These are phyloP conservation scores for Dillenia turbinata DNA, from an alignment of 164 flowering plant species.

Conservation along the genomic window DNA sequence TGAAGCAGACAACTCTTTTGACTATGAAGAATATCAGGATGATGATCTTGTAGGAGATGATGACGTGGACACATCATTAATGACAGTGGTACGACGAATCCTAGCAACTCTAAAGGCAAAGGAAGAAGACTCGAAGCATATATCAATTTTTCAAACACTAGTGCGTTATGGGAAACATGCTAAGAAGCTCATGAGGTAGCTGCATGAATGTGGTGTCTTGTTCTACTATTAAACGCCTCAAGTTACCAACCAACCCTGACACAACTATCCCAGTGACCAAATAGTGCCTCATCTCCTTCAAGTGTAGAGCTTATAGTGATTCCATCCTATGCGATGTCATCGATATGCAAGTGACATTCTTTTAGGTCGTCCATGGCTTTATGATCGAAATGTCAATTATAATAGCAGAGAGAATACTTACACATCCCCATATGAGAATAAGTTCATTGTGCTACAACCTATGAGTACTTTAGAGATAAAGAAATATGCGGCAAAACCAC, in stretches of 20 bases:
- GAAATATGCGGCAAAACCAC: not conserved
- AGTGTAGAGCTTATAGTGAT: constrained; percentile 1
- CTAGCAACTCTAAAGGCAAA: too few relatives aligned
- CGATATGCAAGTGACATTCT: constrained; percentile 7
- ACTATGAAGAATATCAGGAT: too few relatives aligned
- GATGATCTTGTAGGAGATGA: not conserved
- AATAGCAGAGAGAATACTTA: constrained; percentile 7
- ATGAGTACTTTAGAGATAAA: not conserved
- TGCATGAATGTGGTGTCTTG: not conserved
- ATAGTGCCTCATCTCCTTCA: not conserved
- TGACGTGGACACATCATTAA: not conserved
- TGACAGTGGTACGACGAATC: not conserved
- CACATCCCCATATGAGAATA: not conserved
- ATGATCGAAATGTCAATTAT: not conserved
- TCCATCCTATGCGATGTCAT: constrained; percentile 4
- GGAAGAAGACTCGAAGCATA: not conserved
- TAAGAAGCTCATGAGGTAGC: not conserved
- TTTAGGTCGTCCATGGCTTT: constrained; percentile 13
- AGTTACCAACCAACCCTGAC: not conserved
- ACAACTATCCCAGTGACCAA: not conserved
- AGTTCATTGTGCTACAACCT: not conserved
- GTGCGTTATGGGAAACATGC: not conserved
- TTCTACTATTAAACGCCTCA: not conserved
- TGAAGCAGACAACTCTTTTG: not conserved
- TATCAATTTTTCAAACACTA: not conserved